phyloP scores from a whole-genome alignment of 2,329 filamentous ascomycete genomes.

The Apiospora hydei region DNA sequence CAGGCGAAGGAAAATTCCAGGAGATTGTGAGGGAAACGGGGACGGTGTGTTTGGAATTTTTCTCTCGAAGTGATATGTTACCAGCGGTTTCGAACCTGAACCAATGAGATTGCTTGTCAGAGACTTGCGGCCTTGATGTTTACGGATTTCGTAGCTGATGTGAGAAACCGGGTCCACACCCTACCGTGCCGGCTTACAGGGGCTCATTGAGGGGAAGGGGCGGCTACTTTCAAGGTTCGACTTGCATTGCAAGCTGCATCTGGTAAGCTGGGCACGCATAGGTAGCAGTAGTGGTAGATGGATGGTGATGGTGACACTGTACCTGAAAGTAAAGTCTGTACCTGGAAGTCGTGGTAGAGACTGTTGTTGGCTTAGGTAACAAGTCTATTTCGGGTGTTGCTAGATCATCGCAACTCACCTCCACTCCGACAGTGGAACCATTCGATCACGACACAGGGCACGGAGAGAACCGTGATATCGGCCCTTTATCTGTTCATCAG shows the following conservation, averaged over 20 bases:
- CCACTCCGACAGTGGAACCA: constrained; percentile 8
- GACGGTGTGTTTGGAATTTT: not conserved
- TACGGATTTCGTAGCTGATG: not conserved
- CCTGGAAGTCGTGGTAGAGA: not conserved
- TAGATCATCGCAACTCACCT: constrained; percentile 13
- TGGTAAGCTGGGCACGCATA: too few species aligned
- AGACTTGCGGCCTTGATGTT: not conserved
- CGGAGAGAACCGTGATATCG: constrained; percentile 10
- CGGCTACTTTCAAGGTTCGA: not conserved
- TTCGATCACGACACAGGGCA: constrained; percentile 2
- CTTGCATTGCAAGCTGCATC: not conserved
- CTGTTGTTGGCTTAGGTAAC: not conserved
- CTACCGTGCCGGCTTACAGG: not conserved
- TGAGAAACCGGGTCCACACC: not conserved
- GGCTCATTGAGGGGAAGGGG: not conserved
- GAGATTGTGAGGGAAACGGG: not conserved
- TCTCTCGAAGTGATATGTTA: not conserved
- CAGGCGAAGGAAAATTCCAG: not conserved
- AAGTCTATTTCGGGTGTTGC: constrained; percentile 5
- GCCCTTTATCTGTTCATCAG: constrained; percentile 18
- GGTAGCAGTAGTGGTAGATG: too few species aligned
- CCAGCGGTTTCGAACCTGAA: not conserved
- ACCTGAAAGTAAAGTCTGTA: not conserved
- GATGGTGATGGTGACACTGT: not conserved
- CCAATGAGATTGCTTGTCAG: not conserved